phyloP scores from a whole-genome alignment of 192 early-diverging fungal species.

The Backusella mclennaniae region DNA sequence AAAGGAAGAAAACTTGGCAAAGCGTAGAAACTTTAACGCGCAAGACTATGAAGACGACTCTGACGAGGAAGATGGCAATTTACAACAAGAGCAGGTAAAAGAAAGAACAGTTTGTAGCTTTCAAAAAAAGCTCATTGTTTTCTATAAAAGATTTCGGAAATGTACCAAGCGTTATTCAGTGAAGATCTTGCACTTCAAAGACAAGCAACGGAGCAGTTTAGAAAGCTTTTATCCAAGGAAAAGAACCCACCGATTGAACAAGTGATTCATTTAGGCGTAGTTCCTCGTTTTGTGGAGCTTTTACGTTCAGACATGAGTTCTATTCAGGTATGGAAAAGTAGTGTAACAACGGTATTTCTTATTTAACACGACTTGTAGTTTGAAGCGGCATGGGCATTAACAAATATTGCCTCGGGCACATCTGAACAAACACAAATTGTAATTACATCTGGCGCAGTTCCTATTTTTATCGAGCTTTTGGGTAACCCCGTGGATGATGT shows the following conservation, averaged over 20 bases:
- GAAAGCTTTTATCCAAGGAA: slow-evolving; percentile 52
- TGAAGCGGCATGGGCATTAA: slow-evolving; percentile 57
- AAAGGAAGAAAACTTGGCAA: slow-evolving; percentile 44
- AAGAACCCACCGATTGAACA: slow-evolving; percentile 51
- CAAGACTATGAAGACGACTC: slow-evolving; percentile 27
- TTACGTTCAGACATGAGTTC: slow-evolving; percentile 31
- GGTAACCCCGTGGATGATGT: slow-evolving; percentile 33
- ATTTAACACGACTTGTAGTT: slow-evolving; percentile 23
- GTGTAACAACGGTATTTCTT: background rate
- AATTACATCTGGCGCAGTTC: slow-evolving; percentile 45
- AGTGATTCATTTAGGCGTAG: slow-evolving; percentile 44
- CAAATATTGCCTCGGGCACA: slow-evolving; percentile 49
- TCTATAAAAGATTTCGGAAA: background rate
- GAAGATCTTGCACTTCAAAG: slow-evolving; percentile 37
- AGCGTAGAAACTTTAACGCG: slow-evolving; percentile 50
- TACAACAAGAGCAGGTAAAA: background rate
- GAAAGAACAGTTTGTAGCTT: background rate
- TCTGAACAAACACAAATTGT: slow-evolving; percentile 45
- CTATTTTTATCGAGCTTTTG: slow-evolving; percentile 43
- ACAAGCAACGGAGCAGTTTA: slow-evolving; percentile 37
- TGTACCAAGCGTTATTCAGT: slow-evolving; percentile 27
- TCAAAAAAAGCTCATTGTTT: background rate
- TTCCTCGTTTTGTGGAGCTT: slow-evolving; percentile 51
- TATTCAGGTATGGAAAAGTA: slow-evolving; percentile 26
- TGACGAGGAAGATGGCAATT: background rate